Evolutionary conservation across 768 basidiomycete genomes (phyloP), one percentile per base, ranked within the genome.

Genomic region (Pholiota conissans): DNA sequence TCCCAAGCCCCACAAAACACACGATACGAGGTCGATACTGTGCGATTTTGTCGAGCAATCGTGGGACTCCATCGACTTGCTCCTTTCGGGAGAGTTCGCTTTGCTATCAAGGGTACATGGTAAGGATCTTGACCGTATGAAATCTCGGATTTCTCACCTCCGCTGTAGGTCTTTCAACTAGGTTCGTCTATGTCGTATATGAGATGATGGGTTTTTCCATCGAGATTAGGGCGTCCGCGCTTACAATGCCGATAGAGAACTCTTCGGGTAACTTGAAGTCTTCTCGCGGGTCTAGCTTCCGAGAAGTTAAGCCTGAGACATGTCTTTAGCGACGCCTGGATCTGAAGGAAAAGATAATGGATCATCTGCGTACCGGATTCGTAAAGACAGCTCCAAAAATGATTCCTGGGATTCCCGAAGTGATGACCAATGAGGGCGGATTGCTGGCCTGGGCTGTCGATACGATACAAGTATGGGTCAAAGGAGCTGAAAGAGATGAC

Each of bases 1-100:
- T 92, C 8, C 79, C 78, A 58, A 90, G 76, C 1, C 93, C 93
- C 1, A 93, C 86, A 63, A 94, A 90, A 65, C 90, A 92, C 0
- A 92, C 79, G 5, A 94, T 74, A 3, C 76, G 75, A 0, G 93
- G 93, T 10, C 79, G 79, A 61, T 78, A 78, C 8, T 67, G 71
- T 0, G 71, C 65, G 18, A 95, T 72, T 67, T 93, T 94, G 20
- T 63, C 62, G 0, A 93, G 75, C 6, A 94, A 74, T 0, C 65
- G 59, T 0, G 85, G 83, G 0, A 91, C 88, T 4, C 81, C 76
- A 11, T 69, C 74, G 1, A 66, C 57, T 68, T 83, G 83, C 64
- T 92, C 89, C 1, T 64, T 57, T 13, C 54, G 61, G 0, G 83
- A 81, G 0, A 89, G 75, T 53, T 88, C 85, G 18, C 73, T 75